These are phyloP conservation scores for Garcia nutans DNA, from an alignment of 345 rosid species.

Conservation along the genomic window DNA sequence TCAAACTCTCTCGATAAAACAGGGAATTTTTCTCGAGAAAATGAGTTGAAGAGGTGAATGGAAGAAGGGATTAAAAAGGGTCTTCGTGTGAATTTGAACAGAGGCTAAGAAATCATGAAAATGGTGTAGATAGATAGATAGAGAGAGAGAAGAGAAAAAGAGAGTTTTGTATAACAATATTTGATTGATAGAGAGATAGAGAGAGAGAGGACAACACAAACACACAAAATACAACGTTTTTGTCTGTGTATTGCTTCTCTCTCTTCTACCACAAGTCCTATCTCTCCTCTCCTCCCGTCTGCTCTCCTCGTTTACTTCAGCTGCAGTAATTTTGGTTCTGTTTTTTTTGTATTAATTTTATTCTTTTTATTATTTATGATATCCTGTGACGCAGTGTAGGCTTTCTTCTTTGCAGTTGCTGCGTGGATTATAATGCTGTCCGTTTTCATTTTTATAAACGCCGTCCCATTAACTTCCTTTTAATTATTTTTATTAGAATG, in stretches of 20 bases:
- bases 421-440: background rate
- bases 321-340: background rate
- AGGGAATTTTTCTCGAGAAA: background rate
- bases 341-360: background rate
- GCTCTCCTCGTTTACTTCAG: slow-evolving; percentile 22
- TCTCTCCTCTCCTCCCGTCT: too few relatives aligned
- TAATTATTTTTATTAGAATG: too few relatives aligned
- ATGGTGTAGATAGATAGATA: too few relatives aligned
- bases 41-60: background rate
- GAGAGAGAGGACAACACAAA: background rate
- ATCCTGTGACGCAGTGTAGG: background rate
- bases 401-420: background rate
- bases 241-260: background rate
- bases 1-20: background rate
- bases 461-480: background rate
- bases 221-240: slow-evolving; percentile 8
- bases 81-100: slow-evolving; percentile 1
- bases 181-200: slow-evolving; percentile 20
- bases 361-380: background rate
- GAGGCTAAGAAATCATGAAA: slow-evolving; percentile 21
- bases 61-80: background rate
- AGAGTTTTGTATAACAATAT: background rate
- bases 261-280: background rate
- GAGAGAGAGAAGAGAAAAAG: background rate
- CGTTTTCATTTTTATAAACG: background rate